These are phyloP conservation scores for Wickerhamiella shivajii DNA, from an alignment of 805 yeast species.

Conservation along the genomic window DNA sequence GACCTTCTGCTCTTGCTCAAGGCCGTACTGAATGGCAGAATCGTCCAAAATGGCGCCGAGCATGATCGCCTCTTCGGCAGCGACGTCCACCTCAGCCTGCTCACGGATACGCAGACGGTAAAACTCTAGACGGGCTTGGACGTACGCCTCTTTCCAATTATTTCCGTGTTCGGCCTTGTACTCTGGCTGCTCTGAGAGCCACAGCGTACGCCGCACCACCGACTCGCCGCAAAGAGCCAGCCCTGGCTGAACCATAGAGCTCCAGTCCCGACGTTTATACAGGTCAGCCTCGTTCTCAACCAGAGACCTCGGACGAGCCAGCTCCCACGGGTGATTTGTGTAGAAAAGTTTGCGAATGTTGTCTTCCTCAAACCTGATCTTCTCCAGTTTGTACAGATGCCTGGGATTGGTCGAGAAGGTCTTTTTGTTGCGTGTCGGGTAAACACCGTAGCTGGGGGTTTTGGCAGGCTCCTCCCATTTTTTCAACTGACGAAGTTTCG, in stretches of 20 bases:
- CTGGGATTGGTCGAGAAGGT: conserved; percentile 21
- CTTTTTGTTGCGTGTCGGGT: conserved; percentile 33
- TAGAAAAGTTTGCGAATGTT: conserved; percentile 68
- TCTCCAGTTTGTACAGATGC: conserved; percentile 37
- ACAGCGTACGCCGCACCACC: conserved; percentile 62
- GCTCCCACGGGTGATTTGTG: conserved; percentile 96
- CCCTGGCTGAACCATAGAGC: conserved; percentile 51
- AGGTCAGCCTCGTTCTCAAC: conserved; percentile 64
- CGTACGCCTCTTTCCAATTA: conserved; percentile 49
- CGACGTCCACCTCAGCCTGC: conserved; percentile 56
- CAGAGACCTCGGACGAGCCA: conserved; percentile 74
- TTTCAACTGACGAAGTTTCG: conserved; percentile 25
- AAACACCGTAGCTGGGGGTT: conserved; percentile 17
- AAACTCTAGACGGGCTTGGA: conserved; percentile 75
- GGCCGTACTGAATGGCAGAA: conserved; percentile 50
- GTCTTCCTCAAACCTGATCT: conserved; percentile 56
- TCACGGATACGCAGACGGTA: conserved; percentile 73
- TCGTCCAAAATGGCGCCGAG: conserved; percentile 61
- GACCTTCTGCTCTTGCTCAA: conserved; percentile 53
- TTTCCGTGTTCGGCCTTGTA: conserved; percentile 14
- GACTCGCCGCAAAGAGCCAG: conserved; percentile 81
- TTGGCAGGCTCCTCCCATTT: conserved; percentile 11
- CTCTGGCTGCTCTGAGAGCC: conserved; percentile 30
- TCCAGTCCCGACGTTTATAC: conserved; percentile 49
- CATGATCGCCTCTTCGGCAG: conserved; percentile 75